Evolutionary conservation across 2,329 filamentous ascomycete genomes (phyloP), one percentile per base, ranked within the genome.

Genomic region (Gremmenia infestans): DNA sequence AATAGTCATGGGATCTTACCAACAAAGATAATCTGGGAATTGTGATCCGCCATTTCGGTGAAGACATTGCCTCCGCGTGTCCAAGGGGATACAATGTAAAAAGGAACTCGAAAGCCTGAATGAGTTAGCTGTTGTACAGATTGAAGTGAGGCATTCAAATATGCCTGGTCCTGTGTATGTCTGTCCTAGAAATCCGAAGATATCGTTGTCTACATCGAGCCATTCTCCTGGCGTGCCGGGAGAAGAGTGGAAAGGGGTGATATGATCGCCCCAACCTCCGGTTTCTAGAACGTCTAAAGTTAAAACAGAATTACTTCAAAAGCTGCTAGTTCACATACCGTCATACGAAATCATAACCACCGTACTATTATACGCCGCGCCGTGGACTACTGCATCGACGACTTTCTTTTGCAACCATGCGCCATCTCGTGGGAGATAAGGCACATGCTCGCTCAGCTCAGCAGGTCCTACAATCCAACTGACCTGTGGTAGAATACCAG

Each of bases 11-110:
- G 8, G 15, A 9, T 22, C 54, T 19, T 42, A 56, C 54, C 79
- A 1, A 82, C 63, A 60, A 82, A 81, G 43, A 79, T 67, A 28
- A 81, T 78, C 56, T 81, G 79, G 0, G 79, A 81, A 59, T 74
- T 80, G 65, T 82, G 80, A 61, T 82, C 80, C 5, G 75, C 72
- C 45, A 78, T 76, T 63, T 81, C 79, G 0, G 77, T 79, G 58
- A 79, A 81, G 2, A 82, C 78, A 22, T 78, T 74, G 8, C 75
- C 76, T 11, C 77, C 76, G 14, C 79, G 76, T 0, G 79, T 82
- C 73, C 77, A 82, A 0, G 79, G 79, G 0, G 79, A 81, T 53
- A 82, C 72, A 65, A 82, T 80, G 60, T 78, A 78, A 57, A 81
- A 78, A 0, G 79, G 79, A 2, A 81, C 70, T 7, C 80, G 77